Base-by-base conservation (phyloP, 768 basidiomycete species). In the Lanmaoa pseudosensibilis region DNA sequence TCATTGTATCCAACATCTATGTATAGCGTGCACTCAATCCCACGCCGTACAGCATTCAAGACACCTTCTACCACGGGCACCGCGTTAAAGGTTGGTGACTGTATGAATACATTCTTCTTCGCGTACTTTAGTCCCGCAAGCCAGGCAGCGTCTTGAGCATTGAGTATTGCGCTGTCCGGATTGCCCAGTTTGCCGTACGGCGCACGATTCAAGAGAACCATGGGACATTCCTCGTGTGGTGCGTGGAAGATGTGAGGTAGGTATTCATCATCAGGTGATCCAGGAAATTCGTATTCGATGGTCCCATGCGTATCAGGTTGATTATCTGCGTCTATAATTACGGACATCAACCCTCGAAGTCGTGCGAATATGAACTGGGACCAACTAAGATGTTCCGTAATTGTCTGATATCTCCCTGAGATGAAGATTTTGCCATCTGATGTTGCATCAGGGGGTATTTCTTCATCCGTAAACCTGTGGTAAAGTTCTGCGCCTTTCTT, bases 41-140 rank as follows among this genome's bases (percentile, higher is more conserved):
- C 87, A 30, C 83, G 74, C 19, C 82, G 72, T 65, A 83, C 84
- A 2, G 88, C 83, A 53, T 80, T 79, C 62, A 88, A 73, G 54
- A 83, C 73, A 10, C 79, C 84, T 16, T 80, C 74, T 21, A 87
- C 79, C 30, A 86, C 78, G 3, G 86, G 87, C 18, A 69, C 70
- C 4, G 88, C 86, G 57, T 90, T 89, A 56, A 88, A 79, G 9
- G 85, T 87, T 2, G 88, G 88, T 0, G 85, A 83, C 76, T 90
- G 88, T 53, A 89, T 84, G 72, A 89, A 87, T n/a, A 88, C 78
- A 48, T 71, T 80, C 63, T 78, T 78, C 65, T 78, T 71, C 9
- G 87, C 86, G 55, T 83, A 81, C 52, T 79, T 74, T 62, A 88
- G 75, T 3, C 77, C 87, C 21, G 83, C 81, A 39, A 89, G 76